phyloP scores from a whole-genome alignment of 805 yeast species.

The Komagataella pastoris region DNA sequence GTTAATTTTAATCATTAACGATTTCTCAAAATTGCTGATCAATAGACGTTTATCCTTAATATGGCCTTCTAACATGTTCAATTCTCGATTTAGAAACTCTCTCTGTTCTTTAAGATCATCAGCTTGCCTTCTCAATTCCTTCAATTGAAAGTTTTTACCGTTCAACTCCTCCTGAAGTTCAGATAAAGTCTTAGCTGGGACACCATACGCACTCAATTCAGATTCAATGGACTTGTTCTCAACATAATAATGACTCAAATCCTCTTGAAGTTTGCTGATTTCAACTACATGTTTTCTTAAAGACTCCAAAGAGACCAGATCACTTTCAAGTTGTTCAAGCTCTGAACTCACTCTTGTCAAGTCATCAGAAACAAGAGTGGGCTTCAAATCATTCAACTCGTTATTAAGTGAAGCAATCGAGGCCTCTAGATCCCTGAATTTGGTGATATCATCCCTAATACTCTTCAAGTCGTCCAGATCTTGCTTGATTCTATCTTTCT shows the following conservation, averaged over 20 bases:
- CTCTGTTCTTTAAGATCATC: conserved; percentile 23
- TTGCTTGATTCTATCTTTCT: conserved; percentile 14
- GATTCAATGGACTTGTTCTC: conserved; percentile 15
- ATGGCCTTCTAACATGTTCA: conserved; percentile 30
- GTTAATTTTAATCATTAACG: conserved; percentile 31
- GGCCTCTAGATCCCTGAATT: conserved; percentile 3
- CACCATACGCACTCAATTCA: conserved; percentile 19
- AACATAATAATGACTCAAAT: conserved; percentile 15
- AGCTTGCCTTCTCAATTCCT: conserved; percentile 21
- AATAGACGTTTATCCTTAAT: conserved; percentile 38
- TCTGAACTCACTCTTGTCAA: background rate
- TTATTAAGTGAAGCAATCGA: background rate
- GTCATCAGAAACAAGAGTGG: background rate
- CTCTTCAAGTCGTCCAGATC: conserved; percentile 14
- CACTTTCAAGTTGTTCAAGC: background rate
- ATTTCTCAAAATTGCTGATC: conserved; percentile 39
- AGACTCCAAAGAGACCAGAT: background rate
- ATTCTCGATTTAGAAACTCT: conserved; percentile 29
- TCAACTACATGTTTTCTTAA: conserved; percentile 18
- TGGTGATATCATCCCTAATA: conserved; percentile 14
- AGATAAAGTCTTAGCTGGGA: conserved; percentile 21
- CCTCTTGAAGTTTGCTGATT: conserved; percentile 19
- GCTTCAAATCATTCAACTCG: background rate
- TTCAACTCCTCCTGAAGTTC: conserved; percentile 33
- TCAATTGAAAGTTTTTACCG: conserved; percentile 24